These are phyloP conservation scores for Mortierella sp. DNA, from an alignment of 371 early-diverging fungal genomes.

Conservation along the genomic window DNA sequence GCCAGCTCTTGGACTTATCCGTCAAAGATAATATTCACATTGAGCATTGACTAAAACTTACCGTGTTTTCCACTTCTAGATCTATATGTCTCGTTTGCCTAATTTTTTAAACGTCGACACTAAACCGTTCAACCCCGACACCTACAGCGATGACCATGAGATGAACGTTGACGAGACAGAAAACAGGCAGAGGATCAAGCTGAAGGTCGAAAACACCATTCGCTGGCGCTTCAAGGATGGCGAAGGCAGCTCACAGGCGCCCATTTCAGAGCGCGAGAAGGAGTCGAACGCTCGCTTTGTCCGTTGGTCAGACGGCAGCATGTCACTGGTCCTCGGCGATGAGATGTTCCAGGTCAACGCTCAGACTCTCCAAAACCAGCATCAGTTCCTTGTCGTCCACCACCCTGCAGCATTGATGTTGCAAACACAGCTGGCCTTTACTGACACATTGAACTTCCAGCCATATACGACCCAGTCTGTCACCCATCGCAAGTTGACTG, in stretches of 20 bases:
- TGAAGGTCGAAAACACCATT: constrained; percentile 81
- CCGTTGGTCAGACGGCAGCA: constrained; percentile 86
- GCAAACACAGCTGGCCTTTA: constrained; percentile 77
- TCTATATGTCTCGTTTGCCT: constrained; percentile 79
- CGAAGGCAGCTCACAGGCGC: constrained; percentile 43
- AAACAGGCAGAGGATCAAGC: constrained; percentile 62
- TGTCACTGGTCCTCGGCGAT: constrained; percentile 81
- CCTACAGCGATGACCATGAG: constrained; percentile 67
- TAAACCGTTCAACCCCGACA: constrained; percentile 75
- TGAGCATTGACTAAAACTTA: neutral
- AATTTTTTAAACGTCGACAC: constrained; percentile 80
- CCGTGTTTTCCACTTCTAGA: constrained; percentile 53
- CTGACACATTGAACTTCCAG: constrained; percentile 77
- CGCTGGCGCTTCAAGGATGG: constrained; percentile 80
- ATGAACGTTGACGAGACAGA: constrained; percentile 60
- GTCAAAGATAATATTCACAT: neutral
- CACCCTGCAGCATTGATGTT: constrained; percentile 74
- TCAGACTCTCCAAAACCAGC: constrained; percentile 66
- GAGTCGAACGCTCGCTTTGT: constrained; percentile 87
- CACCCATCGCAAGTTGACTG: constrained; percentile 78
- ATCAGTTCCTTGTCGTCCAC: constrained; percentile 78
- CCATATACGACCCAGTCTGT: constrained; percentile 71
- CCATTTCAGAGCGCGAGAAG: constrained; percentile 54
- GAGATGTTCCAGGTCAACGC: constrained; percentile 82
- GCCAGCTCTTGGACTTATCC: no score